Base-by-base conservation (phyloP, 805 yeast species). In the Priceomyces fermenticarens region DNA sequence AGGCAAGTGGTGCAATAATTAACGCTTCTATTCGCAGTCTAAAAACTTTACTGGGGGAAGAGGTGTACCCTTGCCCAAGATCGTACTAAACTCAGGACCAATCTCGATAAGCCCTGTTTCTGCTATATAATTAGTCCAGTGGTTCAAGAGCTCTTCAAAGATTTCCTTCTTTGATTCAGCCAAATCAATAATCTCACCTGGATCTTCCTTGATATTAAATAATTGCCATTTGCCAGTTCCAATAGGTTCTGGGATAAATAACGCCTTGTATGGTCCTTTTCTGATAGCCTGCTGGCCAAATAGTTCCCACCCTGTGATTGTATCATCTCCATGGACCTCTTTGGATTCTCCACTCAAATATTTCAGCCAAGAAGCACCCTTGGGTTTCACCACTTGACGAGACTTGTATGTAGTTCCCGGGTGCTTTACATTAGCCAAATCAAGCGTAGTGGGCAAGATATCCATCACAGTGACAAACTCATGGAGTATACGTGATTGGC, bases 391-490 rank as follows among this genome's bases (percentile, higher is more conserved):
- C 10, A 78, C 76, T 6, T 57, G 37, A 10, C 79, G 54, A 2
- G 76, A 77, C 32, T 65, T 55, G 51, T 67, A 77, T 1, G 17
- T 29, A 0, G 49, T 50, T 0, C 72, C 72, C 6, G 79, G 80
- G 39, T 72, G 76, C 11, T 55, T 36, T 2, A 74, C 58, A n/a
- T 62, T 67, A 2, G 81, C 75, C 2, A 76, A 39, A 1, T 77
- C 81, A 10, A 80, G 55, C 7, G 79, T 55, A 0, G 84, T 79
- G 1, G 84, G 84, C 27, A 75, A 54, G 23, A 78, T 69, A 57
- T 79, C 85, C 82, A 78, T 78, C 3, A 80, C 83, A 0, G 83
- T 78, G 11, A 66, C 54, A 43, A 79, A 79, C 15, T 58, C 73
- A 14, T 48, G 43, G 5, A 44, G 37, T 4, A 39, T 26, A n/a